Conservation (phyloP, 169 alveolate genomes). For the Plasmodium falciparum region DNA sequence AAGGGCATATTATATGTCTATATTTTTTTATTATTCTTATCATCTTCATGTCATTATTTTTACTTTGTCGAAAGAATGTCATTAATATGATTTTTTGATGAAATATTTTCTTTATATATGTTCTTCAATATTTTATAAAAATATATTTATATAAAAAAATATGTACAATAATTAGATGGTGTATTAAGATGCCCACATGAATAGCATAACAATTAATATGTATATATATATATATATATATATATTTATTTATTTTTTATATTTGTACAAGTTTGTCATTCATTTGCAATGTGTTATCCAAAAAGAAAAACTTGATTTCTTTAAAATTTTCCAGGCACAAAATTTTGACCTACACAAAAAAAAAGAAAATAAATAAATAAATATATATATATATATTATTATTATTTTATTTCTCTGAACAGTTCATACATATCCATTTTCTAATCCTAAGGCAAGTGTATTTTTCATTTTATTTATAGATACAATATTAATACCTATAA, state of each 20-base stretch:
- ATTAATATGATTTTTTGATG: conserved; percentile 2
- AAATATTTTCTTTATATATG: conserved; percentile 49
- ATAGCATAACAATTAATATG: not conserved
- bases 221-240: not conserved
- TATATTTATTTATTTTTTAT: not conserved
- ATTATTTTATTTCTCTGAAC: too few relatives aligned
- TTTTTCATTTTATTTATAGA: conserved; percentile 1
- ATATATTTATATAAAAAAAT: not conserved
- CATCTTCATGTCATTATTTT: not conserved
- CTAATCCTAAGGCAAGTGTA: conserved; percentile 18
- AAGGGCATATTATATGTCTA: too few relatives aligned
- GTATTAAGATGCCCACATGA: too few relatives aligned
- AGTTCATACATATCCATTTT: conserved; percentile 25
- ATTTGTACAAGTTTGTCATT: conserved; percentile 30
- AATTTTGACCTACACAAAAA: conserved; percentile 14
- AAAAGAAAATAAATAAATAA: too few relatives aligned
- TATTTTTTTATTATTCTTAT: too few relatives aligned
- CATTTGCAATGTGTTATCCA: conserved; percentile 14
- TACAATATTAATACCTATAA: conserved; percentile 23
- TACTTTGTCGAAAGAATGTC: conserved; percentile 5
- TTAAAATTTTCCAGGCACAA: conserved; percentile 21
- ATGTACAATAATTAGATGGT: not conserved
- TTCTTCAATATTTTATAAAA: conserved; percentile 10
- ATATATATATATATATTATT: too few relatives aligned
- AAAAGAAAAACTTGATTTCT: conserved; percentile 22